Conservation (phyloP, 2,329 filamentous ascomycete species). For the Apiospora marii region DNA sequence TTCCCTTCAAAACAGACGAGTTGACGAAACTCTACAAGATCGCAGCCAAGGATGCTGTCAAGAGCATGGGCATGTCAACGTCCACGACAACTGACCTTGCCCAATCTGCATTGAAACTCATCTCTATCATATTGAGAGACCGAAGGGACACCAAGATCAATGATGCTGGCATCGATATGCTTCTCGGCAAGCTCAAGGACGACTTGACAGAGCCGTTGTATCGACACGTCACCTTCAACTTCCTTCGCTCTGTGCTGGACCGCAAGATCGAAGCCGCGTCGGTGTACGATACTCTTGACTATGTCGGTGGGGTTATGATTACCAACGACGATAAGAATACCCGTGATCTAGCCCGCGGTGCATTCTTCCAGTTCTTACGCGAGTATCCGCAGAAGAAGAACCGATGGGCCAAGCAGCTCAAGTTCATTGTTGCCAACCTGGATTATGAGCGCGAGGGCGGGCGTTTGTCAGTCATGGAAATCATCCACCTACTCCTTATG, state of each 20-base stretch:
- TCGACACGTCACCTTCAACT: constrained; percentile 93
- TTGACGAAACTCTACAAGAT: constrained; percentile 72
- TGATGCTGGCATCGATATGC: constrained; percentile 81
- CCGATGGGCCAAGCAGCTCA: constrained; percentile 87
- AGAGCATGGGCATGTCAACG: constrained; percentile 77
- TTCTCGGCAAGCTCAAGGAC: constrained; percentile 82
- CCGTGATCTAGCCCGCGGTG: constrained; percentile 84
- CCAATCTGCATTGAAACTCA: constrained; percentile 87
- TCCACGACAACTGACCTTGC: constrained; percentile 84
- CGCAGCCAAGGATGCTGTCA: constrained; percentile 85
- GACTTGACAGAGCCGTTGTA: constrained; percentile 93
- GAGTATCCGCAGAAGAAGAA: constrained; percentile 94
- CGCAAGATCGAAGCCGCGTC: constrained; percentile 85
- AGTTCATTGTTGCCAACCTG: constrained; percentile 88
- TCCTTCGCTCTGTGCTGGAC: constrained; percentile 85
- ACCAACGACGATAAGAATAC: constrained; percentile 92
- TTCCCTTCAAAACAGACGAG: constrained; percentile 77
- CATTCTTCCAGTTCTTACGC: constrained; percentile 92
- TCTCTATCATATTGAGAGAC: constrained; percentile 86
- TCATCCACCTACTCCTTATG: constrained; percentile 82
- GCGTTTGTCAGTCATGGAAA: constrained; percentile 90
- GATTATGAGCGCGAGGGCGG: constrained; percentile 90
- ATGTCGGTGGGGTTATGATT: constrained; percentile 91
- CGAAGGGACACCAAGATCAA: constrained; percentile 78
- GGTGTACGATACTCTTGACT: constrained; percentile 91